Evolutionary conservation across 805 yeast genomes (phyloP).

Genomic region (Ogataea paraovalis): DNA sequence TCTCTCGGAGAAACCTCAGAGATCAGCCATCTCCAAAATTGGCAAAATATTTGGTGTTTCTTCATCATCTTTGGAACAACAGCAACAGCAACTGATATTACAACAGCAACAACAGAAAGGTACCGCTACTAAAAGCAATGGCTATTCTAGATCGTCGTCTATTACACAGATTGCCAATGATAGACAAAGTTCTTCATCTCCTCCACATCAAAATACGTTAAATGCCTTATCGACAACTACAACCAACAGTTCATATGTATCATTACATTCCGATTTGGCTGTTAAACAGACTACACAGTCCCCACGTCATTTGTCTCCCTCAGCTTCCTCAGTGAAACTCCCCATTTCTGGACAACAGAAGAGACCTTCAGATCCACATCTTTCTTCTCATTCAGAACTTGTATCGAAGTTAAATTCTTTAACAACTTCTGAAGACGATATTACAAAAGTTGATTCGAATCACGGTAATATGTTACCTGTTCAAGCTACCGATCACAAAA

Average conservation of each 20-base stretch:
- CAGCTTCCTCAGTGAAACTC: not conserved
- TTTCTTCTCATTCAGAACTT: not conserved
- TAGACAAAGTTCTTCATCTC: not conserved
- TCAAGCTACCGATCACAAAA: not conserved
- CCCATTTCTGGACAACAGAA: not conserved
- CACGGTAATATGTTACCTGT: not conserved
- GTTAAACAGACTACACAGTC: not conserved
- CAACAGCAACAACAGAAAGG: not conserved
- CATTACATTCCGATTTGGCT: not conserved
- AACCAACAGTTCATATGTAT: not conserved
- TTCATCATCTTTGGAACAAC: not conserved
- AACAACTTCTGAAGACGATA: not conserved
- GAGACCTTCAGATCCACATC: not conserved
- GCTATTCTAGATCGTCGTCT: not conserved
- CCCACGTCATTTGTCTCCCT: not conserved
- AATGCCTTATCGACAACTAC: not conserved
- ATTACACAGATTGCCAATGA: not conserved
- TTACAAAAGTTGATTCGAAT: not conserved
- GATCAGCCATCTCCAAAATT: slow-evolving; percentile 20
- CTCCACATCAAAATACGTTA: not conserved
- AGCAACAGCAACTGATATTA: not conserved
- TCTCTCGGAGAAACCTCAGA: slow-evolving; percentile 15
- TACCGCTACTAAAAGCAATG: not conserved
- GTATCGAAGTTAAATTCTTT: not conserved
- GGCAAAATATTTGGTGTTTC: slow-evolving; percentile 24